phyloP scores from a whole-genome alignment of 805 yeast genomes.

The Nakazawaea ambrosiae region DNA sequence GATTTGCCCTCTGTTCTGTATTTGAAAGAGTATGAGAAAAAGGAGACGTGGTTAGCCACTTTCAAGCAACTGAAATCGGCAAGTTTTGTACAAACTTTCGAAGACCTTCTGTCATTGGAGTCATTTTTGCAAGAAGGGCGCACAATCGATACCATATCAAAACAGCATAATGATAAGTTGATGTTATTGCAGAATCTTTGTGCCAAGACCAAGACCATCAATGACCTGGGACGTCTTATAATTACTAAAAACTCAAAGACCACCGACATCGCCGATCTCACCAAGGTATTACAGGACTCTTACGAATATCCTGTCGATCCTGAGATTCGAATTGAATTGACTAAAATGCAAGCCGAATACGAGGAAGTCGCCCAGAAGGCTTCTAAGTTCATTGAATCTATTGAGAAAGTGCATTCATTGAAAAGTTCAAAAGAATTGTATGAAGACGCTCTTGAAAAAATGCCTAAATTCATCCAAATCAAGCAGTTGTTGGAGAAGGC shows the following conservation, averaged over 20 bases:
- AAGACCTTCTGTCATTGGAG: slow-evolving; percentile 1
- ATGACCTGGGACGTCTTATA: slow-evolving; percentile 3
- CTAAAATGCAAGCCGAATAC: slow-evolving; percentile 2
- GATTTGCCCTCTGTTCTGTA: slow-evolving; percentile 39
- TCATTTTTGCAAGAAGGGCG: slow-evolving; percentile 19
- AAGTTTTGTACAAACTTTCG: slow-evolving; percentile 1
- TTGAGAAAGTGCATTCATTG: slow-evolving; percentile 20
- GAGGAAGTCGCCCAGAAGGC: slow-evolving; percentile 15
- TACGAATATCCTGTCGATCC: slow-evolving; percentile 9
- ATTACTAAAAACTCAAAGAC: background rate
- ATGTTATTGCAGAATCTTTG: slow-evolving; percentile 12
- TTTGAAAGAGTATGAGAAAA: slow-evolving; percentile 29
- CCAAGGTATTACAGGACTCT: background rate
- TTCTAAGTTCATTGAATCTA: slow-evolving; percentile 16
- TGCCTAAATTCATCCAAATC: slow-evolving; percentile 6
- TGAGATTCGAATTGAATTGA: slow-evolving; percentile 1
- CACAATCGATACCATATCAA: slow-evolving; percentile 10
- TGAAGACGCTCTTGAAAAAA: background rate
- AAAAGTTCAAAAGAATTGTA: background rate
- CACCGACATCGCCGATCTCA: background rate
- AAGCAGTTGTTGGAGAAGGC: slow-evolving; percentile 5
- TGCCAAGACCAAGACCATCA: slow-evolving; percentile 13
- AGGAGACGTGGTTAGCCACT: slow-evolving; percentile 32
- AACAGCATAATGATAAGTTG: slow-evolving; percentile 13
- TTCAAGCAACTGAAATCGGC: slow-evolving; percentile 22